Evolutionary conservation across 495 filamentous ascomycete genomes (phyloP).

Genomic region (Talaromyces liani): DNA sequence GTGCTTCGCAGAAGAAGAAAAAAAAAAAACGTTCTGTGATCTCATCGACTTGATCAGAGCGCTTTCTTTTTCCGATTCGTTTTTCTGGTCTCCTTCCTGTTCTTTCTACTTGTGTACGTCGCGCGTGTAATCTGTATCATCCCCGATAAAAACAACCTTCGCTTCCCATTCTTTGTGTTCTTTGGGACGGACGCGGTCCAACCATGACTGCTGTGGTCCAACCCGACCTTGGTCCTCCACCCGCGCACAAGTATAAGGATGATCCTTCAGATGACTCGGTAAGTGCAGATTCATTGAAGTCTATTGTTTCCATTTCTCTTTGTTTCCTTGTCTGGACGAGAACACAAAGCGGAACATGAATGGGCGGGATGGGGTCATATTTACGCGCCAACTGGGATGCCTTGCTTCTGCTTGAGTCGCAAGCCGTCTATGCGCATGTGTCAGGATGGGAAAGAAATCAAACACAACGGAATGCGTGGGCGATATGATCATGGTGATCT

Average conservation of each 20-base stretch:
- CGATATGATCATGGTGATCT: not conserved
- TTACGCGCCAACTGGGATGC: not conserved
- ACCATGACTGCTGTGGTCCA: constrained; percentile 43
- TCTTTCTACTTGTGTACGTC: constrained; percentile 5
- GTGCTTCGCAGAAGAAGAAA: not conserved
- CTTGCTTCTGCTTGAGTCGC: not conserved
- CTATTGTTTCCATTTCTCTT: constrained; percentile 13
- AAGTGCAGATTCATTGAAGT: constrained; percentile 17
- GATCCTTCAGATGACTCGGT: constrained; percentile 35
- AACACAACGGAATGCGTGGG: not conserved
- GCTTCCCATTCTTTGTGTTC: not conserved
- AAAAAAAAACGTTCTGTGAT: constrained; percentile 7
- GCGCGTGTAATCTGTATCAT: constrained; percentile 2
- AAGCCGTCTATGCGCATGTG: not conserved
- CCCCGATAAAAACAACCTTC: constrained; percentile 1
- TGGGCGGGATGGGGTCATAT: not conserved
- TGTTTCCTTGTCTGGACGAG: not conserved
- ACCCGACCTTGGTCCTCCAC: constrained; percentile 33
- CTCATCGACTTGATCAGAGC: constrained; percentile 15
- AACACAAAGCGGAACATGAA: not conserved
- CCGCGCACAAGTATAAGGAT: constrained; percentile 35
- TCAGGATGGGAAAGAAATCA: not conserved
- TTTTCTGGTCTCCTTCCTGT: constrained; percentile 3
- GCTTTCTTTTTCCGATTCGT: constrained; percentile 11
- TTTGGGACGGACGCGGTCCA: constrained; percentile 10